Percentiles rank a stretch among this genome's conserved stretches.
phyloP scores from a whole-genome alignment of 768 basidiomycete genomes.

The Panaeolus cyanescens region DNA sequence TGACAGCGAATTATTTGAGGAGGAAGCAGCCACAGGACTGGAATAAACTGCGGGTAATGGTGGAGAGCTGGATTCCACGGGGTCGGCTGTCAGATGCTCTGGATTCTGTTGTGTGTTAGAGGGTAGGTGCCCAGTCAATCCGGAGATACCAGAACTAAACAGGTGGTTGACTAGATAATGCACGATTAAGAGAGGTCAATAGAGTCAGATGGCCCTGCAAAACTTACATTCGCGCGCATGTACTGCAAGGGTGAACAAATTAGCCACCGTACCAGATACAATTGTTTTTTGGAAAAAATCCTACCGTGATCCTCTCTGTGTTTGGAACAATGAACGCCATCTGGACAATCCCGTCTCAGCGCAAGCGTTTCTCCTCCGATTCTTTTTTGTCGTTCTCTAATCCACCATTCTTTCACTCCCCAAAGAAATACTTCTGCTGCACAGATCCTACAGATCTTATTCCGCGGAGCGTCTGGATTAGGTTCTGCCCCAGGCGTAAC shows the following conservation, averaged over 20 bases:
- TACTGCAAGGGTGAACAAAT: slow-evolving; percentile 33
- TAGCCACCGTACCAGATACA: neutral
- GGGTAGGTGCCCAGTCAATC: neutral
- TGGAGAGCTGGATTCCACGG: slow-evolving; percentile 5
- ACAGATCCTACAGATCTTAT: slow-evolving; percentile 68
- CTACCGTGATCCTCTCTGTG: slow-evolving; percentile 67
- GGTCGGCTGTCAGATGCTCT: slow-evolving; percentile 7
- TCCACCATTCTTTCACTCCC: slow-evolving; percentile 83
- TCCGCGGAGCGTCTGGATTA: slow-evolving; percentile 58
- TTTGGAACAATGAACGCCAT: slow-evolving; percentile 56
- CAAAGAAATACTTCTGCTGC: slow-evolving; percentile 75
- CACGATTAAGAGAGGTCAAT: slow-evolving; percentile 7
- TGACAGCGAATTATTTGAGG: slow-evolving; percentile 23
- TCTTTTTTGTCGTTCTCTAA: slow-evolving; percentile 74
- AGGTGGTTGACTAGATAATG: slow-evolving; percentile 42
- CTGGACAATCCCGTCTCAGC: slow-evolving; percentile 67
- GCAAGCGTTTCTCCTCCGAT: slow-evolving; percentile 56
- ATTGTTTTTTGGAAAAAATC: slow-evolving; percentile 21
- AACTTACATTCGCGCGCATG: slow-evolving; percentile 79
- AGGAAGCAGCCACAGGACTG: slow-evolving; percentile 11
- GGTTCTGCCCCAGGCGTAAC: slow-evolving; percentile 58
- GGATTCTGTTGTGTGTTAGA: neutral
- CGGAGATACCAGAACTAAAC: slow-evolving; percentile 21
- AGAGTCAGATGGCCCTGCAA: neutral
- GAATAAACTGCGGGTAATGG: neutral